Evolutionary conservation across 2,329 filamentous ascomycete species (phyloP).

Genomic region (Beauveria scarabaeidicola): DNA sequence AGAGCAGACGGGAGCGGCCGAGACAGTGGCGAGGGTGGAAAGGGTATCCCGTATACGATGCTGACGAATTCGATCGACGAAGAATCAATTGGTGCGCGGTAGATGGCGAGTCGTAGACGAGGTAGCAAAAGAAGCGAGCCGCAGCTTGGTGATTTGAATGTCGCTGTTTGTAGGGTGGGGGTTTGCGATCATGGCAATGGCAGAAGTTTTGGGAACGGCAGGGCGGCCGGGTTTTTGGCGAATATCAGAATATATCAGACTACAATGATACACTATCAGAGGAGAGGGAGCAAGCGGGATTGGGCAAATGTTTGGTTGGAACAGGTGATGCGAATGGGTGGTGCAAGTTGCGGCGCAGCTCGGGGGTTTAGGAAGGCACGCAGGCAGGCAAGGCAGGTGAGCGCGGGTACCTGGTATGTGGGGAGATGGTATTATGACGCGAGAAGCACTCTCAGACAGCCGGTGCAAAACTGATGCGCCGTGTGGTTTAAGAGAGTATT

Average conservation of each 20-base stretch:
- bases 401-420: not conserved
- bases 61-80: not conserved
- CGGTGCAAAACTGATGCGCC: too few species aligned
- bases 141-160: not conserved
- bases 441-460: too few species aligned
- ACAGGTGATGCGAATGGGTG: not conserved
- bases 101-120: not conserved
- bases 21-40: not conserved
- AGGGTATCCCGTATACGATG: not conserved
- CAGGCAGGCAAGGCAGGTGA: too few species aligned
- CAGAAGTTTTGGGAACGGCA: not conserved
- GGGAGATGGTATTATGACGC: not conserved
- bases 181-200: not conserved
- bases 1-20: not conserved
- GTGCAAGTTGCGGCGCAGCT: not conserved
- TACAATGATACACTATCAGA: not conserved
- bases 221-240: not conserved
- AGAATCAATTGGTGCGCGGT: not conserved
- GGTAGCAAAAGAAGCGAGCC: not conserved
- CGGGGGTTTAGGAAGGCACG: too few species aligned
- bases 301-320: not conserved
- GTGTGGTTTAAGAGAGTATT: too few species aligned
- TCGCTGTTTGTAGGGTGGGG: slow-evolving; percentile 1
- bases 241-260: not conserved
- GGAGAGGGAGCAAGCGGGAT: not conserved